Evolutionary conservation across 2,329 filamentous ascomycete species (phyloP).

Genomic region (Macrophomina phaseolina): DNA sequence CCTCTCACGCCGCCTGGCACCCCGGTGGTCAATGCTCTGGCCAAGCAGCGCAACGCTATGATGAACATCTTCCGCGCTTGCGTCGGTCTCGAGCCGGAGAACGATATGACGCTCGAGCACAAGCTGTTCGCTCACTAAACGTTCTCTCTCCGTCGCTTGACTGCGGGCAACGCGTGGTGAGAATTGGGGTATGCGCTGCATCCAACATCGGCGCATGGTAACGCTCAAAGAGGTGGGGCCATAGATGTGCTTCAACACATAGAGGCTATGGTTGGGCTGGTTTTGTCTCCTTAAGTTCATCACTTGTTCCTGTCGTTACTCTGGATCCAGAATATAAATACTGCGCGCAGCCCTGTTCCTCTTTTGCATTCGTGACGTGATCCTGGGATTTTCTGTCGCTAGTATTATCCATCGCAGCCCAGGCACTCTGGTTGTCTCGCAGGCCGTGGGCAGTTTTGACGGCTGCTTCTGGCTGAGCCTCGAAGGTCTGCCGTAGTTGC

Average conservation of each 20-base stretch:
- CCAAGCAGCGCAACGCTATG: slow-evolving; percentile 92
- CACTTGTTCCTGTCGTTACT: slow-evolving; percentile 8
- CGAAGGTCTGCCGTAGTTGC: too few relatives aligned
- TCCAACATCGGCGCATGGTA: slow-evolving; percentile 22
- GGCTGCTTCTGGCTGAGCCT: too few relatives aligned
- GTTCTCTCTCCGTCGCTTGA: neutral
- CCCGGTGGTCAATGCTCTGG: slow-evolving; percentile 91
- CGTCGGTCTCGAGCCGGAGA: slow-evolving; percentile 94
- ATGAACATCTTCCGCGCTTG: slow-evolving; percentile 99
- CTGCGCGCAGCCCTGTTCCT: neutral
- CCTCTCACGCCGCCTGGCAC: slow-evolving; percentile 93
- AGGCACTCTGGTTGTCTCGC: too few relatives aligned
- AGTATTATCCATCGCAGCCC: too few relatives aligned
- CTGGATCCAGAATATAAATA: neutral
- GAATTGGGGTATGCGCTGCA: slow-evolving; percentile 8
- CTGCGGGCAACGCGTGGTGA: neutral
- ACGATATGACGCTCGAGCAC: slow-evolving; percentile 98
- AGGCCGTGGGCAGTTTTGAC: too few relatives aligned
- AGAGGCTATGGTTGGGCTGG: neutral
- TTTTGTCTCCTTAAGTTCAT: slow-evolving; percentile 6
- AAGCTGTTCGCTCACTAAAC: slow-evolving; percentile 71
- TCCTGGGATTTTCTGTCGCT: too few relatives aligned
- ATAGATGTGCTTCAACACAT: slow-evolving; percentile 23
- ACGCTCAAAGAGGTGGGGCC: neutral
- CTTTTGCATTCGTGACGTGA: neutral